These are phyloP conservation scores for Penicillium pancosmium DNA, from an alignment of 495 filamentous ascomycete genomes.

Conservation along the genomic window DNA sequence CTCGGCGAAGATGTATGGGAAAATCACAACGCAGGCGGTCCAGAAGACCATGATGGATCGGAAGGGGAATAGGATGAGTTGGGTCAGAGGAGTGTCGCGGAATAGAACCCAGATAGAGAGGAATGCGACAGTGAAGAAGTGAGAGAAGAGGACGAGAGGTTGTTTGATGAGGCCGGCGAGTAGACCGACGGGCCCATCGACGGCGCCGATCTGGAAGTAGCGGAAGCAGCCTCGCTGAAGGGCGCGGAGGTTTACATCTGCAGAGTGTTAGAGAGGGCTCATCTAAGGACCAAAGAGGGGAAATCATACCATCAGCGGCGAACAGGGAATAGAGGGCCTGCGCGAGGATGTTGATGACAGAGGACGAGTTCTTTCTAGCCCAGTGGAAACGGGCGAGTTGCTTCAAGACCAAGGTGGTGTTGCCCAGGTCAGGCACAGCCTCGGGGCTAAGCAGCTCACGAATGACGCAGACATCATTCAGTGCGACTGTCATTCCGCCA, in stretches of 20 bases:
- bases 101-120: constrained; percentile 82
- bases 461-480: constrained; percentile 84
- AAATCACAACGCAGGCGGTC: constrained; percentile 86
- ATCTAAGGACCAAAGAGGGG: neutral
- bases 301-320: constrained; percentile 69
- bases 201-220: constrained; percentile 83
- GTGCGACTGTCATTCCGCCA: constrained; percentile 93
- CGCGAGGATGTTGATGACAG: constrained; percentile 94
- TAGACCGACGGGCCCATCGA: constrained; percentile 77
- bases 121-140: constrained; percentile 94
- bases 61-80: constrained; percentile 60
- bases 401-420: constrained; percentile 62
- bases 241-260: constrained; percentile 70
- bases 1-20: constrained; percentile 70
- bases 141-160: constrained; percentile 79
- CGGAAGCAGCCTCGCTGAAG: constrained; percentile 90
- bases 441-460: constrained; percentile 68
- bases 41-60: constrained; percentile 72
- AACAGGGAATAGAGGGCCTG: constrained; percentile 90
- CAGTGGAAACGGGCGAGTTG: constrained; percentile 85
- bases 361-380: constrained; percentile 76
- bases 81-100: constrained; percentile 55
- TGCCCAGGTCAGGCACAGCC: constrained; percentile 65
- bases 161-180: constrained; percentile 80
- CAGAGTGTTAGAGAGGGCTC: constrained; percentile 10